Base-by-base conservation (phyloP, 2,329 filamentous ascomycete genomes). In the Epichloe glyceriae region DNA sequence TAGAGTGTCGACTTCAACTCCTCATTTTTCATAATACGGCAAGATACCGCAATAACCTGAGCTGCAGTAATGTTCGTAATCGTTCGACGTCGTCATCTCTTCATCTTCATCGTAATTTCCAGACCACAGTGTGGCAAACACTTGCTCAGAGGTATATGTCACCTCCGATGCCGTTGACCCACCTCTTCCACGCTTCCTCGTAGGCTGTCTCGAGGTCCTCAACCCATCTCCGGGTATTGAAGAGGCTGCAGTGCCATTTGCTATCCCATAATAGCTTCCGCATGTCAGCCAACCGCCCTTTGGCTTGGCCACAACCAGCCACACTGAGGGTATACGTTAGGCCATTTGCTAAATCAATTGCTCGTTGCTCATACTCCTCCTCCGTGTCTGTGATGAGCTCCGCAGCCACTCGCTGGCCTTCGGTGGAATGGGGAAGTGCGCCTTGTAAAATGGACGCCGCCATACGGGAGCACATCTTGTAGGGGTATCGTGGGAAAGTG, bases 391-490 rank as follows among this genome's bases (percentile, higher is more conserved):
- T 87, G 51, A 95, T 88, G 33, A 98, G 74, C 52, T 96, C 88
- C 17, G 69, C 65, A 0, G 84, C 84, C 0, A 85, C 86, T 52
- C 71, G 72, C 6, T 71, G 69, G 3, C 91, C 89, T n/a, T 81
- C 79, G 1, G 73, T 68, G 0, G 73, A 75, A 57, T 82, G 84
- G 0, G 93, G 93, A 3, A 98, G 70, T 0, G 93, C 93, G 15
- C 93, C 93, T 56, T 82, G 86, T 33, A 98, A 75, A 51, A 98
- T 97, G 11, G 88, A 95, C 6, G 93, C 90, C 6, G 91, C 93
- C 86, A 98, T 98, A 50, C 93, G 86, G 42, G 88, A 95, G 67
- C 93, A 98, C 93, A 98, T 98, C 69, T 98, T 98, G 70, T 96
- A 96, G 47, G 86, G 80, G 66, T 97, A 96, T 37, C 93, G 80